phyloP scores from a whole-genome alignment of 1,284 basidiomycete genomes.

The Ceratobasidium sp. region DNA sequence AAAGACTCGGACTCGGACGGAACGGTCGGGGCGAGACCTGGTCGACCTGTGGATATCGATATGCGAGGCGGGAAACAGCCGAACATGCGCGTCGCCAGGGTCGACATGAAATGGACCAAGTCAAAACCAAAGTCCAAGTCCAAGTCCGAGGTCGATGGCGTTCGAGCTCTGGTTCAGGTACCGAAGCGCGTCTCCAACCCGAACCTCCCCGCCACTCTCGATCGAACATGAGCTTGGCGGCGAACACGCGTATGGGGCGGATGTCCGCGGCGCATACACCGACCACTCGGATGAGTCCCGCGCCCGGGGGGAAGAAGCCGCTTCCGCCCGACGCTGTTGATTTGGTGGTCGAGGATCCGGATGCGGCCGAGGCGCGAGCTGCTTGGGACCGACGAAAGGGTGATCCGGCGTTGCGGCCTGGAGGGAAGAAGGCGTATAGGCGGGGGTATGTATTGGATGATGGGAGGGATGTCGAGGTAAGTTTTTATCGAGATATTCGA shows the following conservation, averaged over 20 bases:
- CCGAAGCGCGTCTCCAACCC: slow-evolving; percentile 14
- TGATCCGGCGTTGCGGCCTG: slow-evolving; percentile 62
- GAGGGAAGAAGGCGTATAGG: slow-evolving; percentile 68
- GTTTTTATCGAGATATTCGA: slow-evolving; percentile 13
- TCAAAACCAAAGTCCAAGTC: slow-evolving; percentile 46
- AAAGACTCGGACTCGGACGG: neutral
- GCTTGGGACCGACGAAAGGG: slow-evolving; percentile 68
- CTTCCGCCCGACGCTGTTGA: slow-evolving; percentile 83
- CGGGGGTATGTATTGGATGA: slow-evolving; percentile 66
- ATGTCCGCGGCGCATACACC: slow-evolving; percentile 12
- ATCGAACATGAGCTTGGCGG: slow-evolving; percentile 18
- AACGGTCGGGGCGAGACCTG: slow-evolving; percentile 43
- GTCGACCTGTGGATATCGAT: slow-evolving; percentile 49
- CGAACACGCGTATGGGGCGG: slow-evolving; percentile 1
- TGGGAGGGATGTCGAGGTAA: slow-evolving; percentile 48
- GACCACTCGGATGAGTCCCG: slow-evolving; percentile 12
- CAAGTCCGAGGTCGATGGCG: slow-evolving; percentile 10
- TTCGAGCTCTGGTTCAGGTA: slow-evolving; percentile 48
- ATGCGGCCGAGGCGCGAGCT: slow-evolving; percentile 67
- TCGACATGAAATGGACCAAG: slow-evolving; percentile 67
- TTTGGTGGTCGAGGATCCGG: slow-evolving; percentile 75
- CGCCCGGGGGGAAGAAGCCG: neutral
- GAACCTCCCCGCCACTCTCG: slow-evolving; percentile 18
- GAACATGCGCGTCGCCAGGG: slow-evolving; percentile 56
- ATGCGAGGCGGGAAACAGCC: slow-evolving; percentile 53